A percentile compares a stretch with the other conserved stretches of the same genome.
Conservation (phyloP, 176 grass and related monocot species). For the Saccharum spontaneum region DNA sequence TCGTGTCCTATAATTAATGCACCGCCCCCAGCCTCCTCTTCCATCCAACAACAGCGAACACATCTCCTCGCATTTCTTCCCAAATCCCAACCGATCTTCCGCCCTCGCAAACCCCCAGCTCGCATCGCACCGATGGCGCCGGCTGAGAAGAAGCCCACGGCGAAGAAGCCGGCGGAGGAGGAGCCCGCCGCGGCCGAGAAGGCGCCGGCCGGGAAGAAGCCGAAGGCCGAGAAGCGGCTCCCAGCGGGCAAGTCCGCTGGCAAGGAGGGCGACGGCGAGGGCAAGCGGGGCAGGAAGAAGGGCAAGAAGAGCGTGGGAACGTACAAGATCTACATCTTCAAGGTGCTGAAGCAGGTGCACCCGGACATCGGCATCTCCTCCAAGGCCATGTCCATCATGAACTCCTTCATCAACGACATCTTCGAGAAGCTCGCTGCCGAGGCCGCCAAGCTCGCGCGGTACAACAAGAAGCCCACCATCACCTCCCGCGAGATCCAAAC, state of each 20-base stretch:
- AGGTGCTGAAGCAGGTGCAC: too few relatives aligned
- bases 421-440: constrained; percentile 51
- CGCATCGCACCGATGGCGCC: constrained; percentile 19
- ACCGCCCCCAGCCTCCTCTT: too few relatives aligned
- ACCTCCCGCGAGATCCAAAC: constrained; percentile 10
- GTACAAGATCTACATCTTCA: too few relatives aligned
- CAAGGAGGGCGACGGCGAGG: too few relatives aligned
- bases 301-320: too few relatives aligned
- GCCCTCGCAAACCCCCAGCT: not conserved
- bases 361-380: constrained; percentile 51
- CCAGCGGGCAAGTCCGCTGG: too few relatives aligned
- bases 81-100: not conserved
- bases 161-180: constrained; percentile 46
- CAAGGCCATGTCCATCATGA: constrained; percentile 59
- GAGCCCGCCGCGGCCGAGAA: too few relatives aligned
- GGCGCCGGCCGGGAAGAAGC: too few relatives aligned
- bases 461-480: constrained; percentile 32
- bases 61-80: not conserved
- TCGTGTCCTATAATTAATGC: not conserved
- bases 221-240: too few relatives aligned
- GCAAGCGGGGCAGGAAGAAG: too few relatives aligned
- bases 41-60: not conserved
- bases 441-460: constrained; percentile 2
- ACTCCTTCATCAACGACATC: constrained; percentile 62
- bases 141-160: constrained; percentile 45